Evolutionary conservation across 108 stramenopile genomes (phyloP).

Genomic region (Schizochytrium sp.): DNA sequence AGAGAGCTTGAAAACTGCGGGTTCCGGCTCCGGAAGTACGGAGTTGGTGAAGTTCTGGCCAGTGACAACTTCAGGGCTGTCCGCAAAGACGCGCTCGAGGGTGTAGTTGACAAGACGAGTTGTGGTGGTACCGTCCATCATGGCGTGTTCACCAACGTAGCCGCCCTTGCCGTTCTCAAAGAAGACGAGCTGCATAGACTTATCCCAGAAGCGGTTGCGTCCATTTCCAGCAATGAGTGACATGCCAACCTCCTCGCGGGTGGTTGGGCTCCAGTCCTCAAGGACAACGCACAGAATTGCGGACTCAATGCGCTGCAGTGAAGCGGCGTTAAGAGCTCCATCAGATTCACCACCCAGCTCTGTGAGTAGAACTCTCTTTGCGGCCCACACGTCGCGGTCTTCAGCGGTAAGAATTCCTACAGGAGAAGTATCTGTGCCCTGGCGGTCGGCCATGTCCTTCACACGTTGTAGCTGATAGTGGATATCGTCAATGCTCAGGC

Average conservation of each 20-base stretch:
- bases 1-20: background rate
- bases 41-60: conserved; percentile 40
- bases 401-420: conserved; percentile 69
- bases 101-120: conserved; percentile 25
- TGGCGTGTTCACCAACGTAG: conserved; percentile 68
- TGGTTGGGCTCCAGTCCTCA: conserved; percentile 65
- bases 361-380: conserved; percentile 66
- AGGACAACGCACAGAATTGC: conserved; percentile 64
- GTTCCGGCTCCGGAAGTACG: background rate
- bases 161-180: conserved; percentile 70
- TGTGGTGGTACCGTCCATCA: conserved; percentile 67
- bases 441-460: conserved; percentile 56
- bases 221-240: conserved; percentile 69
- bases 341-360: conserved; percentile 60
- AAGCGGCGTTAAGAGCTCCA: conserved; percentile 62
- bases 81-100: conserved; percentile 15
- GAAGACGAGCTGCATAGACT: conserved; percentile 70
- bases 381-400: conserved; percentile 67
- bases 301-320: conserved; percentile 66
- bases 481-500: conserved; percentile 63
- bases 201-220: conserved; percentile 70
- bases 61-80: conserved; percentile 20
- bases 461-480: conserved; percentile 68
- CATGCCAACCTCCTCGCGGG: conserved; percentile 64
- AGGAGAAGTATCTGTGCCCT: conserved; percentile 57